Percentiles rank a stretch among this genome's conserved stretches.
Conservation (phyloP, 2,329 filamentous ascomycete genomes). For the Tolypocladium nubicola region DNA sequence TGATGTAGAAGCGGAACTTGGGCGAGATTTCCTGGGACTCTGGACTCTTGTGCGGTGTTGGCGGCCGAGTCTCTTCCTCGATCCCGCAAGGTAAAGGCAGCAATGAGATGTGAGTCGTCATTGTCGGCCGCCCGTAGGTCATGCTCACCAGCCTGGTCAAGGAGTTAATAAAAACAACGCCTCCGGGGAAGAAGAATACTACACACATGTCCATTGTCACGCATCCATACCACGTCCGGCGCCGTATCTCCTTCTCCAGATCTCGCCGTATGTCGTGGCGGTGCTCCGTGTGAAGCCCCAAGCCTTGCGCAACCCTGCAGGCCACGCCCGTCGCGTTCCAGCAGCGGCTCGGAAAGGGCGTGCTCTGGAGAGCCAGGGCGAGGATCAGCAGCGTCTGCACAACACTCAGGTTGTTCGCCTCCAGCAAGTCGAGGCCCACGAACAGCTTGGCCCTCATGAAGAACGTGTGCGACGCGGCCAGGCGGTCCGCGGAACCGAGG, state of each 20-base stretch:
- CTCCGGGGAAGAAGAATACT: not conserved
- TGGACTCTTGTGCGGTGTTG: not conserved
- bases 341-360: slow-evolving; percentile 26
- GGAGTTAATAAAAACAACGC: not conserved
- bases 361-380: slow-evolving; percentile 27
- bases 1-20: slow-evolving; percentile 7
- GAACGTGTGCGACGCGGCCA: not conserved
- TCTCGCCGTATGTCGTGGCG: slow-evolving; percentile 4
- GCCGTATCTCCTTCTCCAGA: slow-evolving; percentile 24
- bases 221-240: slow-evolving; percentile 28
- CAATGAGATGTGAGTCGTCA: slow-evolving; percentile 14
- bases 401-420: slow-evolving; percentile 10
- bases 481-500: not conserved
- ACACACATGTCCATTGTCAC: slow-evolving; percentile 25
- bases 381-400: slow-evolving; percentile 29
- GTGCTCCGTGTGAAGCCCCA: slow-evolving; percentile 24
- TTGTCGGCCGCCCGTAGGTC: slow-evolving; percentile 22
- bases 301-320: not conserved
- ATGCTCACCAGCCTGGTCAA: slow-evolving; percentile 22
- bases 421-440: not conserved
- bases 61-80: not conserved
- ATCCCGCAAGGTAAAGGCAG: not conserved
- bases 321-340: slow-evolving; percentile 30
- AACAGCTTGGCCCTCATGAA: not conserved
- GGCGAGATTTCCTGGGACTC: not conserved